These are phyloP conservation scores for Tillandsia fasciculata DNA, from an alignment of 176 grass and related monocot species.

Conservation along the genomic window DNA sequence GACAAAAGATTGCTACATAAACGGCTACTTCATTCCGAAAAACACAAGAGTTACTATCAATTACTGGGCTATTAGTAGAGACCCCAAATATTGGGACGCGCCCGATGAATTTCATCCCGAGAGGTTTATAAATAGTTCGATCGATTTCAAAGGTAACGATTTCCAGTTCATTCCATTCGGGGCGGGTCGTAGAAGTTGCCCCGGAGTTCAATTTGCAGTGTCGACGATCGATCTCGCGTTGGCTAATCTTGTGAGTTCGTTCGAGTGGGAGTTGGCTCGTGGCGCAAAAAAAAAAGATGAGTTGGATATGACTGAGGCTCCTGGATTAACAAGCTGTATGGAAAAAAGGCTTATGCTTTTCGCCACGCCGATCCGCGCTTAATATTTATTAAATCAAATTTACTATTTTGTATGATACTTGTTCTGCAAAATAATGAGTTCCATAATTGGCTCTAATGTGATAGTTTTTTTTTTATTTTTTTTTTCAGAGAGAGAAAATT, in stretches of 20 bases:
- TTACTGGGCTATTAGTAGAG: conserved; percentile 35
- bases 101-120: conserved; percentile 41
- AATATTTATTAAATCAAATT: too few species aligned
- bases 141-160: conserved; percentile 29
- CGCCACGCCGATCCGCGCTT: not conserved
- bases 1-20: conserved; percentile 7
- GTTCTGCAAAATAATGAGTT: too few species aligned
- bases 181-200: conserved; percentile 41
- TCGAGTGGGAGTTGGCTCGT: conserved; percentile 30
- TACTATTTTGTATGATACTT: too few species aligned
- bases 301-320: conserved; percentile 28
- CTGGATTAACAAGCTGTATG: not conserved
- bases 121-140: conserved; percentile 14
- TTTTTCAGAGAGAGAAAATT: too few species aligned
- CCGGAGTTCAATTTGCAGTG: conserved; percentile 26
- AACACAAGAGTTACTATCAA: conserved; percentile 33
- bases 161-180: conserved; percentile 52
- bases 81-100: conserved; percentile 29
- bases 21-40: conserved; percentile 12
- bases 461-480: too few species aligned
- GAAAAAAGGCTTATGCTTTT: not conserved
- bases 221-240: conserved; percentile 22
- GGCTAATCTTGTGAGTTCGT: conserved; percentile 22
- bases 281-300: not conserved
- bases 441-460: too few species aligned